A percentile compares a stretch with the other conserved stretches of the same genome.
Conservation (phyloP, 257 asterid genomes). For the Scutellaria galericulata region DNA sequence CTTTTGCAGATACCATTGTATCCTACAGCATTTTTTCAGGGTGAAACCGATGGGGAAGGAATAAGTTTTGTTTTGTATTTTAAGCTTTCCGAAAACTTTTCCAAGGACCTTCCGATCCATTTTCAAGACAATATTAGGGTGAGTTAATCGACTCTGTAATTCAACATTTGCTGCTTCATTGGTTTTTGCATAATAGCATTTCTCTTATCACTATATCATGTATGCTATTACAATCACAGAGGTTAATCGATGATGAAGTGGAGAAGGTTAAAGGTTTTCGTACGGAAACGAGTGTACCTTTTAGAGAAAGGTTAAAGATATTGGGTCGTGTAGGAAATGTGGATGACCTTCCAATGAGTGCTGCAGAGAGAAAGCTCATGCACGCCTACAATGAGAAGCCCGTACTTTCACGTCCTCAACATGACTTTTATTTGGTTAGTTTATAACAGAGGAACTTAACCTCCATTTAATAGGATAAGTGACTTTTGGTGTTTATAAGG, state of each 20-base stretch:
- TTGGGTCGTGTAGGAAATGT: slow-evolving; percentile 88
- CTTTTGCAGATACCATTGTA: slow-evolving; percentile 80
- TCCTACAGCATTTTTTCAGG: slow-evolving; percentile 82
- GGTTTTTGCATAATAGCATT: neutral
- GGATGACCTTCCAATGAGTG: slow-evolving; percentile 84
- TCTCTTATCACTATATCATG: neutral
- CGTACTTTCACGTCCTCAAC: slow-evolving; percentile 98
- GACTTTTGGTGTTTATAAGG: slow-evolving; percentile 1
- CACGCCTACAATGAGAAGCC: slow-evolving; percentile 95
- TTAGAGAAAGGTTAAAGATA: slow-evolving; percentile 91
- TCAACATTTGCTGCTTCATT: neutral
- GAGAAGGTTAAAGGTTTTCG: slow-evolving; percentile 90
- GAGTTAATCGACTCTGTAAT: slow-evolving; percentile 22
- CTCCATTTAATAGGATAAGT: neutral
- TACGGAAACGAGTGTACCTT: slow-evolving; percentile 61
- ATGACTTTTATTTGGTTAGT: slow-evolving; percentile 71
- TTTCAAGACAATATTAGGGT: slow-evolving; percentile 83
- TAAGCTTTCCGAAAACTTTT: slow-evolving; percentile 73
- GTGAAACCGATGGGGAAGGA: slow-evolving; percentile 92
- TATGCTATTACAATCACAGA: slow-evolving; percentile 48
- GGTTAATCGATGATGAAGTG: slow-evolving; percentile 72
- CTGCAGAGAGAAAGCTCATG: slow-evolving; percentile 95
- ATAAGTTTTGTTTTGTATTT: slow-evolving; percentile 84
- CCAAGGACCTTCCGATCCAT: slow-evolving; percentile 68
- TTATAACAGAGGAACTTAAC: neutral